A percentile compares a stretch with the other conserved stretches of the same genome.
phyloP scores from a whole-genome alignment of 495 filamentous ascomycete genomes.

The Pyrenula massariospora region DNA sequence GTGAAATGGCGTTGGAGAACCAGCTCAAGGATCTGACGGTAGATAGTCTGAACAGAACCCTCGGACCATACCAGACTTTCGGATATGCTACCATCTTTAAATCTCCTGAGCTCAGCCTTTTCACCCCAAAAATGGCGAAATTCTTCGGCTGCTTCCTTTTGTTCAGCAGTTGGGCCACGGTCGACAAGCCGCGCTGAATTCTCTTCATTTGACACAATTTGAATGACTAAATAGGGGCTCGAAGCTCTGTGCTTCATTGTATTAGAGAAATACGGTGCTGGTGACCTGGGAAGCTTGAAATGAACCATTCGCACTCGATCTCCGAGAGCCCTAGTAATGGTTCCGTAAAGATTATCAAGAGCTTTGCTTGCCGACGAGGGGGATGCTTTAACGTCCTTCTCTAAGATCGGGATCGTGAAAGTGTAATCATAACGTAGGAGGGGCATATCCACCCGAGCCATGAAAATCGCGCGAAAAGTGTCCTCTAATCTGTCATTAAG shows the following conservation, averaged over 20 bases:
- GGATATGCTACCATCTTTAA: constrained; percentile 42
- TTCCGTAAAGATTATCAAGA: constrained; percentile 26
- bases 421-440: constrained; percentile 59
- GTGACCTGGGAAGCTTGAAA: constrained; percentile 27
- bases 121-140: constrained; percentile 42
- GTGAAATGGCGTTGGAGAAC: constrained; percentile 56
- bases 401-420: not conserved
- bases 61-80: constrained; percentile 71
- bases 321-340: constrained; percentile 56
- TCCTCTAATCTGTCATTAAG: constrained; percentile 64
- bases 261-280: constrained; percentile 25
- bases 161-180: constrained; percentile 72
- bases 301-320: constrained; percentile 61
- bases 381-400: not conserved
- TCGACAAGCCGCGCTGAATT: constrained; percentile 67
- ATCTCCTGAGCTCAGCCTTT: constrained; percentile 41
- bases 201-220: constrained; percentile 57
- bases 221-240: constrained; percentile 36
- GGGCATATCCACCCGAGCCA: constrained; percentile 55
- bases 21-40: constrained; percentile 69
- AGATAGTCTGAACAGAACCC: constrained; percentile 46
- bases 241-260: constrained; percentile 12
- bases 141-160: constrained; percentile 38
- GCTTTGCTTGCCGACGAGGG: not conserved
- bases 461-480: constrained; percentile 74